A percentile compares a stretch with the other conserved stretches of the same genome.
Conservation (phyloP, 2,329 filamentous ascomycete species). For the Parastagonospora avenae region DNA sequence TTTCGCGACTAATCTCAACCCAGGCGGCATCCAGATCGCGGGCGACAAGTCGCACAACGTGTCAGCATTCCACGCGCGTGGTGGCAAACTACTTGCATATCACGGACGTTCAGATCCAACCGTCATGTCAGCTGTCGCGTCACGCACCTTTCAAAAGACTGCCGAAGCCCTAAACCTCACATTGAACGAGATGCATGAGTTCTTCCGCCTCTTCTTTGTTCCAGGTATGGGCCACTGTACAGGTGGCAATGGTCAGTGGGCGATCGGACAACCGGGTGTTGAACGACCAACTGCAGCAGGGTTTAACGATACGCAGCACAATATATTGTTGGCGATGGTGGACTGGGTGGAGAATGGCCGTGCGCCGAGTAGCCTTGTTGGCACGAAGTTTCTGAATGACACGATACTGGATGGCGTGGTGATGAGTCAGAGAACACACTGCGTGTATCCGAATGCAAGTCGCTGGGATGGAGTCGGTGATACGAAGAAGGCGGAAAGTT, state of each 20-base stretch:
- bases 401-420: conserved; percentile 11
- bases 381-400: conserved; percentile 15
- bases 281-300: conserved; percentile 19
- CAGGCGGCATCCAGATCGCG: conserved; percentile 38
- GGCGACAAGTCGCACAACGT: conserved; percentile 50
- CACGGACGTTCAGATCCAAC: conserved; percentile 28
- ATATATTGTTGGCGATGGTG: conserved; percentile 52
- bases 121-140: conserved; percentile 49
- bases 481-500: conserved; percentile 9
- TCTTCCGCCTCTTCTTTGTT: conserved; percentile 57
- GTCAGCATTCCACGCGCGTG: conserved; percentile 10
- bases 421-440: conserved; percentile 17
- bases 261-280: conserved; percentile 20
- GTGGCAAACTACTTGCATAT: conserved; percentile 21
- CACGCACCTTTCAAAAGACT: conserved; percentile 56
- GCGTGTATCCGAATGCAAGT: conserved; percentile 25
- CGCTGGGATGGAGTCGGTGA: conserved; percentile 19
- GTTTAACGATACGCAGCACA: conserved; percentile 25
- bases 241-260: conserved; percentile 50
- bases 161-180: conserved; percentile 16
- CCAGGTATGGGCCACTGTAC: conserved; percentile 57
- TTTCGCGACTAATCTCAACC: conserved; percentile 37
- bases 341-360: conserved; percentile 48
- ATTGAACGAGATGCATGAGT: conserved; percentile 41
- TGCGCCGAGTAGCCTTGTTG: conserved; percentile 43